phyloP scores from a whole-genome alignment of 2,329 filamentous ascomycete species.

The Bipolaris victoriae region DNA sequence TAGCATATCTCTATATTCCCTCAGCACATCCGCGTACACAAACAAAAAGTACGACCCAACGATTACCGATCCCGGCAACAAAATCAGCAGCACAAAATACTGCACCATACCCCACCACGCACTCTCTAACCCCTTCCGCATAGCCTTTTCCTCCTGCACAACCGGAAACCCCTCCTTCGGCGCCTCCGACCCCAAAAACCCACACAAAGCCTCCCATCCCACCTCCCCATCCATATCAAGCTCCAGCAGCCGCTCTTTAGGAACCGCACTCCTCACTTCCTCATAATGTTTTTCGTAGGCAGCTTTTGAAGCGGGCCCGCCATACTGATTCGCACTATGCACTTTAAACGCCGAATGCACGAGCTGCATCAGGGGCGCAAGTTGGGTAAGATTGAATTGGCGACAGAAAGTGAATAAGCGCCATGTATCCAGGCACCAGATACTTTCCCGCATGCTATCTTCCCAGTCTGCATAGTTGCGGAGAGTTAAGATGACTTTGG shows the following conservation, averaged over 20 bases:
- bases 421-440: conserved; percentile 37
- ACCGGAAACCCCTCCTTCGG: conserved; percentile 30
- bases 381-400: conserved; percentile 25
- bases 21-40: conserved; percentile 17
- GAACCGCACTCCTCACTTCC: conserved; percentile 31
- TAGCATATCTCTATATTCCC: conserved; percentile 16
- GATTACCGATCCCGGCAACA: conserved; percentile 20
- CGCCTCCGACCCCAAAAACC: conserved; percentile 33
- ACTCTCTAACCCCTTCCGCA: conserved; percentile 25
- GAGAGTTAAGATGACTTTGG: conserved; percentile 45
- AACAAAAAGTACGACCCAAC: conserved; percentile 14
- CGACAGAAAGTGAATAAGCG: conserved; percentile 27
- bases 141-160: conserved; percentile 29
- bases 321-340: conserved; percentile 34
- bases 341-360: conserved; percentile 31
- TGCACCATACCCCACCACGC: conserved; percentile 32
- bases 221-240: conserved; percentile 26
- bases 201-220: conserved; percentile 38
- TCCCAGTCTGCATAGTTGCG: conserved; percentile 38
- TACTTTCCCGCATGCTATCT: conserved; percentile 31
- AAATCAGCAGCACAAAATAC: conserved; percentile 27
- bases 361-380: conserved; percentile 33
- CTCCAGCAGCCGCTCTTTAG: conserved; percentile 32
- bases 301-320: conserved; percentile 24
- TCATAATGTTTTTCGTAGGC: conserved; percentile 37